Percentiles rank a stretch among this genome's conserved stretches.
Conservation (phyloP, 148 eudicot genomes). For the Vaccinium macrocarpon region DNA sequence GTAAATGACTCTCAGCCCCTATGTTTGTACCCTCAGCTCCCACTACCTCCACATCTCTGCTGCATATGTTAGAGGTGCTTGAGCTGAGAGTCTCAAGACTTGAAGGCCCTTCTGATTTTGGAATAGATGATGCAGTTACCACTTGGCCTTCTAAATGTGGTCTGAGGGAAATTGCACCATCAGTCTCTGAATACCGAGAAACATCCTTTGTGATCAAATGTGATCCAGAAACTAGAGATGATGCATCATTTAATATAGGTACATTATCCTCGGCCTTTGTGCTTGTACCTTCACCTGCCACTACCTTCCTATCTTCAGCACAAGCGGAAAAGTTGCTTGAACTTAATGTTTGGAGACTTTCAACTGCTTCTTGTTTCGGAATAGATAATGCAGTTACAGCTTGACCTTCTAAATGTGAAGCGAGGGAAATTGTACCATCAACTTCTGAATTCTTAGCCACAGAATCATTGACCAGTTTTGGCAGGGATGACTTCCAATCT, state of each 20-base stretch:
- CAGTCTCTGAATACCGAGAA: constrained; percentile 23
- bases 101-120: constrained; percentile 14
- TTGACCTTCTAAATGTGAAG: constrained; percentile 32
- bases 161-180: constrained; percentile 21
- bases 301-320: constrained; percentile 23
- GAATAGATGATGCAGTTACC: constrained; percentile 21
- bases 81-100: constrained; percentile 18
- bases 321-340: constrained; percentile 18
- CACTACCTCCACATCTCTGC: constrained; percentile 21
- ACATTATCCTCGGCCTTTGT: constrained; percentile 14
- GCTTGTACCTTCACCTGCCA: constrained; percentile 19
- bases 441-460: constrained; percentile 25
- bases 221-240: constrained; percentile 24
- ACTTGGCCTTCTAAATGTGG: constrained; percentile 33
- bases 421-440: constrained; percentile 22
- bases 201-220: constrained; percentile 8
- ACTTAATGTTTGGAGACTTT: constrained; percentile 18
- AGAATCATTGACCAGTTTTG: constrained; percentile 23
- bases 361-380: constrained; percentile 14
- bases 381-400: constrained; percentile 22
- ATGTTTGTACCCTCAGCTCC: constrained; percentile 20
- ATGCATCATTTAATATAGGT: constrained; percentile 17
- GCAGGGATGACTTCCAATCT: constrained; percentile 71
- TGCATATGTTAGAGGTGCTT: constrained; percentile 19
- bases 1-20: constrained; percentile 11